Evolutionary conservation across 768 basidiomycete genomes (phyloP).

Genomic region (Lactarius indigo): DNA sequence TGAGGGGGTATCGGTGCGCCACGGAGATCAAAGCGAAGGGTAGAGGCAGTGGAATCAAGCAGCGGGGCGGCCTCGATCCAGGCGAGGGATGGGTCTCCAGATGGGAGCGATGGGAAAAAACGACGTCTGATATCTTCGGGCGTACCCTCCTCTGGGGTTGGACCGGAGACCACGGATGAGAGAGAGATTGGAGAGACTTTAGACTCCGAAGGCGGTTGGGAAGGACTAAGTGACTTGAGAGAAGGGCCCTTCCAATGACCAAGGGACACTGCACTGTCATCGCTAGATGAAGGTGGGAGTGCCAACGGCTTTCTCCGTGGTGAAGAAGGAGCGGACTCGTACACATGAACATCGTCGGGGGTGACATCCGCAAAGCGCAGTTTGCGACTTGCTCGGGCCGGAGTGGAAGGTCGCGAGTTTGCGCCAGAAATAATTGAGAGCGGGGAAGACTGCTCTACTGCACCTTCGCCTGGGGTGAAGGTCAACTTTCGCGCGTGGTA

Average conservation of each 20-base stretch:
- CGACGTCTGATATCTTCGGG: slow-evolving; percentile 80
- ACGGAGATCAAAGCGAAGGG: slow-evolving; percentile 62
- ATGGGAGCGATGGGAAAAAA: slow-evolving; percentile 72
- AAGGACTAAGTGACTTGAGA: neutral
- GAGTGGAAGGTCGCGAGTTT: slow-evolving; percentile 57
- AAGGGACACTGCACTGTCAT: slow-evolving; percentile 36
- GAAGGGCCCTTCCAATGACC: slow-evolving; percentile 37
- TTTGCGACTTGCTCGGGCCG: slow-evolving; percentile 41
- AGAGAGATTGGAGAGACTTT: neutral
- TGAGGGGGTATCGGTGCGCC: slow-evolving; percentile 62
- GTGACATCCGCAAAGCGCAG: slow-evolving; percentile 75
- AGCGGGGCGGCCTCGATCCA: slow-evolving; percentile 59
- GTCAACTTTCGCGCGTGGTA: neutral
- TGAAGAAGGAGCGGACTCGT: slow-evolving; percentile 77
- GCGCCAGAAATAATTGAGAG: slow-evolving; percentile 45
- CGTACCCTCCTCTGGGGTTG: slow-evolving; percentile 60
- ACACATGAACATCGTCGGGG: slow-evolving; percentile 74
- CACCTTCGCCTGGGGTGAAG: neutral
- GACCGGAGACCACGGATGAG: neutral
- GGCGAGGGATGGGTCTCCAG: slow-evolving; percentile 68
- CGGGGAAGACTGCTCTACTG: slow-evolving; percentile 20
- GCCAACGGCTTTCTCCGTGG: slow-evolving; percentile 60
- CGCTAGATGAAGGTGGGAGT: slow-evolving; percentile 47
- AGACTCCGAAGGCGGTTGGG: neutral
- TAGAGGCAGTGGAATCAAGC: slow-evolving; percentile 31